Conservation (phyloP, 164 flowering plant genomes). For the Akebia trifoliata region DNA sequence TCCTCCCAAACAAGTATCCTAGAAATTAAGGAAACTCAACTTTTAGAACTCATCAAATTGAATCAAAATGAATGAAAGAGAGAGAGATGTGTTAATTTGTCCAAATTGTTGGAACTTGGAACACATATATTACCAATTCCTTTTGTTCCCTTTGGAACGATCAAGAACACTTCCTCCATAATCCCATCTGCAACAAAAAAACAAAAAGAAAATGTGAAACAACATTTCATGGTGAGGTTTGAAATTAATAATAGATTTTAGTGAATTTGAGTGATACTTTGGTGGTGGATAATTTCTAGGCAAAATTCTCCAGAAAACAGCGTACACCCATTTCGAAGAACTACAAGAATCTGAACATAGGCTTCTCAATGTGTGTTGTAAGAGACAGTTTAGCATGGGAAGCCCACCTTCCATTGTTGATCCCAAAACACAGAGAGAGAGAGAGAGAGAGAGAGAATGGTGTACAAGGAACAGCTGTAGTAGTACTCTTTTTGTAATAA, state of each 20-base stretch:
- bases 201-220: slow-evolving; percentile 1
- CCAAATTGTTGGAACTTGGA: too few species aligned
- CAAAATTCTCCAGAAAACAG: slow-evolving; percentile 71
- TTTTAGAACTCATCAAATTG: slow-evolving; percentile 5
- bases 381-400: slow-evolving; percentile 64
- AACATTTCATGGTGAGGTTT: too few species aligned
- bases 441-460: slow-evolving; percentile 9
- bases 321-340: slow-evolving; percentile 68
- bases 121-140: slow-evolving; percentile 85
- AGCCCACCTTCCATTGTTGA: slow-evolving; percentile 61
- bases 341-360: slow-evolving; percentile 45
- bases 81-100: too few species aligned
- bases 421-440: slow-evolving; percentile 18
- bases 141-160: slow-evolving; percentile 69
- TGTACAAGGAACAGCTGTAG: neutral
- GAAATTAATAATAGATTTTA: too few species aligned
- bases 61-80: too few species aligned
- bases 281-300: slow-evolving; percentile 86
- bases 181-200: slow-evolving; percentile 66
- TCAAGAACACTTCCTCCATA: slow-evolving; percentile 59
- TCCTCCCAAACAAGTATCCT: slow-evolving; percentile 95
- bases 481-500: slow-evolving; percentile 9
- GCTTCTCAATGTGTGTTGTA: slow-evolving; percentile 62
- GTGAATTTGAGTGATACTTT: too few species aligned
- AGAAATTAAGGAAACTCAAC: slow-evolving; percentile 14